Evolutionary conservation across 2,329 filamentous ascomycete species (phyloP), one percentile per base, ranked within the genome.

Genomic region (Colletotrichum sp.): DNA sequence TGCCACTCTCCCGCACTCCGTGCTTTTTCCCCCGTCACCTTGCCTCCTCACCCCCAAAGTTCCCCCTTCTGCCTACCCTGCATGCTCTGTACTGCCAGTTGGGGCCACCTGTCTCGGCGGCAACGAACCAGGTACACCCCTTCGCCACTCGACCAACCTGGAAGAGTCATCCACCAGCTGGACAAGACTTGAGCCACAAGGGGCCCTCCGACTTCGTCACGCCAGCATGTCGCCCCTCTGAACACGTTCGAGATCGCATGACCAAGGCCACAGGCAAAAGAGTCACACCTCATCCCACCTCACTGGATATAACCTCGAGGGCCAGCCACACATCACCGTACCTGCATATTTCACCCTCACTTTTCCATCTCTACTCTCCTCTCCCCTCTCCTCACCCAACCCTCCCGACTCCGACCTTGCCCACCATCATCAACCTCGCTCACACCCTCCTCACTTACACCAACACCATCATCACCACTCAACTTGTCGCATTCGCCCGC

Each of bases 61-160:
- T 16, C 33, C 68, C 31, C 24, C 62, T 47, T 57, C 61, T 62
- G 57, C 57, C 51, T 55, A 2, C 27, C 65, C 68, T 66, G 47
- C 36, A 54, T 66, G 34, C 36, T 16, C 27, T 58, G 75, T 64
- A 70, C 64, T 78, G 79, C 76, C 80, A 81, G 75, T 79, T 82
- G 81, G 80, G 79, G 77, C 80, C 81, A 82, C 80, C 79, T 83
- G 80, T 75, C 66, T 61, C 43, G 69, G 72, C 72, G 69, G 69
- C 72, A 72, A 74, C 65, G 62, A 72, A 72, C 58, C 68, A 73
- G 72, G 69, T 55, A 54, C 76, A 73, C 69, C 71, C 69, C 61
- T 66, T 73, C 43, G 74, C 77, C 77, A 73, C 76, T 67, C 61
- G 43, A 36, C n/a, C 33, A 31, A 65, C 73, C 79, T 77, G 75